Base-by-base conservation (phyloP, 225 moss, liverwort and hornwort genomes). In the Ulota crispa region DNA sequence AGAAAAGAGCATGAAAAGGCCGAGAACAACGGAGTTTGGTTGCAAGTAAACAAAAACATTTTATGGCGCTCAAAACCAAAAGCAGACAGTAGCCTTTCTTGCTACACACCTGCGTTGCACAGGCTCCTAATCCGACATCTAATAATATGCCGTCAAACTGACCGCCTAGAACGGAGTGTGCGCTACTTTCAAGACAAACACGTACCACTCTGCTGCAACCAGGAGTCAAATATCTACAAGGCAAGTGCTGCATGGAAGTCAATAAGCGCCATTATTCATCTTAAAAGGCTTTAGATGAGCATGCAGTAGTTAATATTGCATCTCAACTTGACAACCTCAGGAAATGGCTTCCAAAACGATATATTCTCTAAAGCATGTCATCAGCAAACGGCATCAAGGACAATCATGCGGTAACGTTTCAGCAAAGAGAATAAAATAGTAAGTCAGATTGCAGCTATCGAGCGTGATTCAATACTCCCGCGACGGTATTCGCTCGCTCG, bases 381-480 rank as follows among this genome's bases (percentile, higher is more conserved):
- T 20, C 62, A 74, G 41, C 50, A 53, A 39, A 68, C 73, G 18
- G 75, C 78, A 52, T 68, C 84, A 69, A 84, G 84, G 75, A 80
- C 78, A 74, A 53, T 75, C 37, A 69, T 26, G 61, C 69, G 27
- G 11, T 37, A 53, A 60, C 68, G 24, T 9, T 69, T 31, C 28
- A 60, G 75, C 4, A 69, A 2, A 54, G 54, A 78, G 56, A 43
- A 43, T 18, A 55, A 56, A 74, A 68, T 52, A 67, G 30, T 15
- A 80, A 68, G 62, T 36, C 52, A 3, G 61, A 68, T 53, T 69
- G 32, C 37, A 18, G 57, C 57, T 62, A 8, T 52, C 26, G 12
- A 26, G 16, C 60, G 66, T 65, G 83, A 67, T 45, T 72, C 24
- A 65, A 72, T 56, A 30, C 67, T 50, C 59, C 79, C 61, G 47